Percentiles rank a stretch among this genome's conserved stretches.
Conservation (phyloP, 1,284 basidiomycete species). For the Puccinia horiana region DNA sequence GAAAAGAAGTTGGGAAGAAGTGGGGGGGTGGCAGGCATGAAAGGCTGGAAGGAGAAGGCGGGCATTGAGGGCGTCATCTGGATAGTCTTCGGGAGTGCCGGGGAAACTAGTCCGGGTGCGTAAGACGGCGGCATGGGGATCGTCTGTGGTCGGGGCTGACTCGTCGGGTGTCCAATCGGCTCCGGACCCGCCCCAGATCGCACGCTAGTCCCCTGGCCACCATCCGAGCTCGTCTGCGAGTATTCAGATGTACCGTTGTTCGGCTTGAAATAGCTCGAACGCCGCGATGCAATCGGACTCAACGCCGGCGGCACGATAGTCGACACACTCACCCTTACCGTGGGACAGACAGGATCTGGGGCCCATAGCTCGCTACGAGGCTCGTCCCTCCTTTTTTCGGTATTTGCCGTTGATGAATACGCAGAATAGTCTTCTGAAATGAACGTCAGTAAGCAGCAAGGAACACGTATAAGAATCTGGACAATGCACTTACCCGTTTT, state of each 20-base stretch:
- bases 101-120: constrained; percentile 16
- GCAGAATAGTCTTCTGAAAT: background rate
- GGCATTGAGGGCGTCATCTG: constrained; percentile 61
- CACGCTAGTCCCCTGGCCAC: background rate
- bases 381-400: background rate
- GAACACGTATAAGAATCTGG: background rate
- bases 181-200: background rate
- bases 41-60: constrained; percentile 59
- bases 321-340: background rate
- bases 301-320: background rate
- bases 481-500: background rate
- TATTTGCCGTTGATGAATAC: background rate
- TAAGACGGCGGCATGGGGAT: constrained; percentile 38
- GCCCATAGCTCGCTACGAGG: constrained; percentile 20
- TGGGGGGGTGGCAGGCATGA: constrained; percentile 59
- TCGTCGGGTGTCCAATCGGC: constrained; percentile 33
- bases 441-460: background rate
- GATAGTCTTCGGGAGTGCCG: constrained; percentile 6
- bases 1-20: constrained; percentile 58
- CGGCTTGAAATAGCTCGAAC: constrained; percentile 34
- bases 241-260: background rate
- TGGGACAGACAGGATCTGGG: constrained; percentile 5
- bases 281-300: constrained; percentile 36
- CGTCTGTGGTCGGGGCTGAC: constrained; percentile 11
- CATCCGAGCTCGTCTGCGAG: constrained; percentile 9